Conservation (phyloP, 2,329 filamentous ascomycete species). For the Phoma sp. region DNA sequence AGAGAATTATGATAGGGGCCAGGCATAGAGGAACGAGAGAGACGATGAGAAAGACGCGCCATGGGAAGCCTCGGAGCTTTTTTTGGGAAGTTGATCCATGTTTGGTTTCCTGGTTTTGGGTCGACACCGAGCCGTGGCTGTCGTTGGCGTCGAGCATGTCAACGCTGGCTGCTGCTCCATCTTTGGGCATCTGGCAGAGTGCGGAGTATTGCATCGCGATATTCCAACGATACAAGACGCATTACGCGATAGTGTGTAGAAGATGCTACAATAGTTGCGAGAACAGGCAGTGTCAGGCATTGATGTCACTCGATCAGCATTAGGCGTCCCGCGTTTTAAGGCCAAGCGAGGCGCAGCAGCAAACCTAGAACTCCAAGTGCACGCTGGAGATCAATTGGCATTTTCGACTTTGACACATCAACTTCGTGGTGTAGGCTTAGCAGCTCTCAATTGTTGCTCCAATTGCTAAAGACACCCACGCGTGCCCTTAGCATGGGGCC, state of each 20-base stretch:
- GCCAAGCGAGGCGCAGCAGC: slow-evolving; percentile 16
- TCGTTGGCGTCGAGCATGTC: neutral
- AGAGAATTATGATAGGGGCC: slow-evolving; percentile 34
- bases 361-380: neutral
- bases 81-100: slow-evolving; percentile 9
- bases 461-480: no score
- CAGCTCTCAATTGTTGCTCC: no score
- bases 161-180: neutral
- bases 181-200: neutral
- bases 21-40: slow-evolving; percentile 32
- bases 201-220: neutral
- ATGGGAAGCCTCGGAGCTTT: slow-evolving; percentile 29
- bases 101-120: neutral
- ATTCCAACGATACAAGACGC: neutral
- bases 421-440: neutral
- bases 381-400: neutral
- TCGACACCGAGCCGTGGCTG: neutral
- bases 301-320: slow-evolving; percentile 4
- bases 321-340: slow-evolving; percentile 6
- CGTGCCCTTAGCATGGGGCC: no score
- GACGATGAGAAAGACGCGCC: slow-evolving; percentile 27
- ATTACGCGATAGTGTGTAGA: neutral
- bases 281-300: neutral
- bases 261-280: no score
- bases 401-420: neutral